Conservation (phyloP, 2,329 filamentous ascomycete species). For the Trichophyton rubrum region DNA sequence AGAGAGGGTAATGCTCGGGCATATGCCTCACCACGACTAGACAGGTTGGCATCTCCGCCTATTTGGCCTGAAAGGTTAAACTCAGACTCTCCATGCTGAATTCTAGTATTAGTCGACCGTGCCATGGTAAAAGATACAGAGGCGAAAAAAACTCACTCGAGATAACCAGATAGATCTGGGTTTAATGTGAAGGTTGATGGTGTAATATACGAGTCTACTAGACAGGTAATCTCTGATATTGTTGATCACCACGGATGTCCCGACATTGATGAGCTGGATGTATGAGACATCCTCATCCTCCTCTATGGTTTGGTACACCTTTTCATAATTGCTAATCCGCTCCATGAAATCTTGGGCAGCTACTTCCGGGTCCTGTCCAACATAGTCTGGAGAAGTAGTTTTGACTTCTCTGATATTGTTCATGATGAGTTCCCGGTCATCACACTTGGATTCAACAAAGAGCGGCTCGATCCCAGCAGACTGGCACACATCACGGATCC, state of each 20-base stretch:
- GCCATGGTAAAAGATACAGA: neutral
- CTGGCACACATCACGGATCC: conserved; percentile 73
- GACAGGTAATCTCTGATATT: conserved; percentile 93
- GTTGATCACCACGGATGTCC: conserved; percentile 95
- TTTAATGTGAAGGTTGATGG: conserved; percentile 97
- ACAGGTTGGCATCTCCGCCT: conserved; percentile 81
- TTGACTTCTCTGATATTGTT: conserved; percentile 97
- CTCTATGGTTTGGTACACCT: conserved; percentile 88
- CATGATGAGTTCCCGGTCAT: conserved; percentile 93
- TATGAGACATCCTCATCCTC: conserved; percentile 85
- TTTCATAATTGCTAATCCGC: conserved; percentile 93
- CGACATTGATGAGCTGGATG: conserved; percentile 93
- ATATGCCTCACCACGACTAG: conserved; percentile 75
- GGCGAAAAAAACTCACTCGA: conserved; percentile 46
- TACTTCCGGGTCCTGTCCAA: conserved; percentile 81
- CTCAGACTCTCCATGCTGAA: conserved; percentile 83
- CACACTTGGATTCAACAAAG: conserved; percentile 94
- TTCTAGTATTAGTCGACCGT: neutral
- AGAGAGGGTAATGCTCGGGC: conserved; percentile 72
- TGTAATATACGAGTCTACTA: conserved; percentile 90
- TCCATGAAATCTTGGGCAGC: conserved; percentile 87
- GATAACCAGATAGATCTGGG: conserved; percentile 95
- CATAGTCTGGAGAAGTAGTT: conserved; percentile 88
- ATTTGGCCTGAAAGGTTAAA: conserved; percentile 87
- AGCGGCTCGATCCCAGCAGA: conserved; percentile 73